Percentiles rank a stretch among this genome's conserved stretches.
These are phyloP conservation scores for Aspergillus pseudoterreus DNA, from an alignment of 2,329 filamentous ascomycete genomes.

Conservation along the genomic window DNA sequence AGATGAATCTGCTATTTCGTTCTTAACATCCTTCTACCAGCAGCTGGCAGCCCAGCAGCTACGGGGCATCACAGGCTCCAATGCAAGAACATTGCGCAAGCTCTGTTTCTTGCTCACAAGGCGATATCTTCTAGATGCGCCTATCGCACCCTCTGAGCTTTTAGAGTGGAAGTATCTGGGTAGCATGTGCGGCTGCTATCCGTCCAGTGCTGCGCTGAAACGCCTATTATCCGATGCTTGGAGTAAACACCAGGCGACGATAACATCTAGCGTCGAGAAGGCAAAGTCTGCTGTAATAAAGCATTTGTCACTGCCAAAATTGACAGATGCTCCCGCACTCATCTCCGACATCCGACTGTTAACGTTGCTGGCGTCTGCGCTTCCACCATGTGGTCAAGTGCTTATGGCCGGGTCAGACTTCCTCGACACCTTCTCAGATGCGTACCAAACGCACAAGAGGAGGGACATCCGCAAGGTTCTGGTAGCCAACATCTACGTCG, in stretches of 20 bases:
- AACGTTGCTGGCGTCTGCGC: conserved; percentile 37
- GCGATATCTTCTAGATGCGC: conserved; percentile 50
- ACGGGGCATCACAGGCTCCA: conserved; percentile 27
- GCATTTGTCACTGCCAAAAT: conserved; percentile 20
- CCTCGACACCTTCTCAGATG: conserved; percentile 64
- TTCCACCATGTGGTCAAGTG: conserved; percentile 49
- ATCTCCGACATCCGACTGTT: conserved; percentile 31
- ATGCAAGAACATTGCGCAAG: conserved; percentile 55
- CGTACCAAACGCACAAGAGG: conserved; percentile 53
- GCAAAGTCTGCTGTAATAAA: conserved; percentile 33
- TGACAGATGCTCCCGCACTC: conserved; percentile 13
- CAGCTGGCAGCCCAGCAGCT: conserved; percentile 45
- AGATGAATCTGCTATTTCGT: conserved; percentile 58
- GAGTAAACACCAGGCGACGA: conserved; percentile 30
- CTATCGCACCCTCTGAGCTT: conserved; percentile 46
- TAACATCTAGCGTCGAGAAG: conserved; percentile 35
- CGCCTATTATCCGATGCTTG: conserved; percentile 51
- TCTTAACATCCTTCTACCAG: conserved; percentile 65
- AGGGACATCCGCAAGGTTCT: conserved; percentile 62
- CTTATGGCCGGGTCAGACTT: conserved; percentile 86
- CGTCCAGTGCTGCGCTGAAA: conserved; percentile 57
- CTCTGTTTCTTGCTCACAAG: conserved; percentile 62
- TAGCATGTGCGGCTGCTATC: conserved; percentile 64
- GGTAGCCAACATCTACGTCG: conserved; percentile 70
- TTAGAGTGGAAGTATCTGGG: conserved; percentile 65